A percentile compares a stretch with the other conserved stretches of the same genome.
phyloP scores from a whole-genome alignment of 805 yeast genomes.

The Kuraishia capsulata region DNA sequence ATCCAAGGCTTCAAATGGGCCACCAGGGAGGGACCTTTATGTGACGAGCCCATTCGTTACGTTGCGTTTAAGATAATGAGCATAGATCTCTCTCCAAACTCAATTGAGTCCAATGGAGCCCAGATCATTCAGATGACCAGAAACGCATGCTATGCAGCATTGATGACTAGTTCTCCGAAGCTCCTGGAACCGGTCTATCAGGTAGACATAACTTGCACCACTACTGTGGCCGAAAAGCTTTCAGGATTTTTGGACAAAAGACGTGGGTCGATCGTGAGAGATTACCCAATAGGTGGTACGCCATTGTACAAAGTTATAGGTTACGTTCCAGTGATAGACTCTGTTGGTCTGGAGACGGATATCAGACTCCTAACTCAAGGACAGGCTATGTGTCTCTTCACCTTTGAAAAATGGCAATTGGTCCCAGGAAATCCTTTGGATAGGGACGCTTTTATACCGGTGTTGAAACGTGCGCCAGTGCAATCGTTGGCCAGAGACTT shows the following conservation, averaged over 20 bases:
- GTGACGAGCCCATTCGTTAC: conserved; percentile 71
- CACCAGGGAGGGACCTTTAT: conserved; percentile 80
- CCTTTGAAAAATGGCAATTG: conserved; percentile 61
- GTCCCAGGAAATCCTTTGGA: conserved; percentile 94
- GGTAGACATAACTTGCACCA: conserved; percentile 47
- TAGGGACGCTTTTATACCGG: conserved; percentile 47
- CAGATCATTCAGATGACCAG: conserved; percentile 78
- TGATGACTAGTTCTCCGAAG: conserved; percentile 69
- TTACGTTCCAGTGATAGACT: conserved; percentile 77
- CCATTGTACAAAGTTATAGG: conserved; percentile 56
- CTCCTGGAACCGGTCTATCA: conserved; percentile 76
- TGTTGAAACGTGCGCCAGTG: conserved; percentile 66
- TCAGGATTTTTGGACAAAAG: conserved; percentile 41
- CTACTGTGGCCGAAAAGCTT: conserved; percentile 18
- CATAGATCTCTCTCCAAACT: conserved; percentile 38
- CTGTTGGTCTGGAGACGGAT: conserved; percentile 85
- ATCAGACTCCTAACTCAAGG: conserved; percentile 71
- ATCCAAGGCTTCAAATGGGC: conserved; percentile 81
- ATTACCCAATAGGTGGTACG: conserved; percentile 61
- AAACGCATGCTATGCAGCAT: conserved; percentile 75
- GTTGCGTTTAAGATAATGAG: conserved; percentile 66
- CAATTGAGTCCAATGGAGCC: conserved; percentile 42
- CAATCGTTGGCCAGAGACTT: conserved; percentile 78
- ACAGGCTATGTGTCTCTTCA: conserved; percentile 58
- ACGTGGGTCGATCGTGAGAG: conserved; percentile 52